Base-by-base conservation (phyloP, 805 yeast species). In the Tanozyma kutaoensis region DNA sequence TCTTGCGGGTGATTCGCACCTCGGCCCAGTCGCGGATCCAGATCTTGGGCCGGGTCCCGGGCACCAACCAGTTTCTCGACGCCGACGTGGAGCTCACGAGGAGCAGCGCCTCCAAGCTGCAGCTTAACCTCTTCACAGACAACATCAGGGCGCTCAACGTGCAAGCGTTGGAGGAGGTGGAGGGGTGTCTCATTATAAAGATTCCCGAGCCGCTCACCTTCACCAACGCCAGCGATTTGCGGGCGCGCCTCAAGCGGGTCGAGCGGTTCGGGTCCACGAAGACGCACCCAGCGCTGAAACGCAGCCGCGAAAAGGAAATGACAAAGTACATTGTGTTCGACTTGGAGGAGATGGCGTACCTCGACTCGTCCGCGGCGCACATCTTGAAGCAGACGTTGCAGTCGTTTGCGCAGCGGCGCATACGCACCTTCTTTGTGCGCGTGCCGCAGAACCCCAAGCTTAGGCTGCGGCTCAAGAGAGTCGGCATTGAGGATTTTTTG, bases 11-110 rank as follows among this genome's bases (percentile, higher is more conserved):
- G 4, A 67, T 85, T 17, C 77, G 71, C 37, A 82, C 81, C 44
- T 75, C 93, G 2, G 73, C 94, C 0, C 61, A 67, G 30, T 85
- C 95, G 2, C 62, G 93, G 36, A 81, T 85, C 33, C 95, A 84
- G 47, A 79, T 86, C 26, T 55, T 84, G 34, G 82, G 85, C 3
- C 60, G 91, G 30, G 33, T 37, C n/a, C 57, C 60, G 6, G 60
- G 60, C 4, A 46, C 65, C 1, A 57, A 58, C 32, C 45, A 46
- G 2, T 59, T 59, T 32, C 42, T 58, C 15, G 55, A 59, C 41
- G 64, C 66, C 3, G 66, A 59, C 31, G 20, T 15, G 9, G 3
- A 4, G 10, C 20, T 9, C 14, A 5, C 5, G 22, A 8, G 6
- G 12, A n/a, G 11, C 12, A 7, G 13, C 13, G 12, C 12, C 6